phyloP scores from a whole-genome alignment of 2,329 filamentous ascomycete species.

The Aspergillus neoniger region DNA sequence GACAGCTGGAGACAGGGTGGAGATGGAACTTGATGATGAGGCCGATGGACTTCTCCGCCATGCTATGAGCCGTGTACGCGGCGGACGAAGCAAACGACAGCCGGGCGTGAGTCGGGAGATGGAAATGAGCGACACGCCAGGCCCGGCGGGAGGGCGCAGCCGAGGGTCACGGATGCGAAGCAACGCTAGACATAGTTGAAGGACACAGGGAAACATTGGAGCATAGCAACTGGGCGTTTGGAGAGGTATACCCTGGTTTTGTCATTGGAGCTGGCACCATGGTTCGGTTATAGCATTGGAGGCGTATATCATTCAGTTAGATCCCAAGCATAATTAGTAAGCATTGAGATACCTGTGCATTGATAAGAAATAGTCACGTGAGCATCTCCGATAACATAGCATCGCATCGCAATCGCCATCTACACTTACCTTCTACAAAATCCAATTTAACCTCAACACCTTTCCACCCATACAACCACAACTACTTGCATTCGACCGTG shows the following conservation, averaged over 20 bases:
- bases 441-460: neutral
- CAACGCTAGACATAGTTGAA: conserved; percentile 5
- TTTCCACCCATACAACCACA: neutral
- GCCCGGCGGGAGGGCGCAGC: conserved; percentile 19
- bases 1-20: conserved; percentile 37
- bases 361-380: neutral
- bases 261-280: conserved; percentile 1
- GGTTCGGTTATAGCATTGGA: neutral
- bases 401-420: conserved; percentile 4
- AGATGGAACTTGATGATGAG: conserved; percentile 47
- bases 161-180: conserved; percentile 22
- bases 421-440: neutral
- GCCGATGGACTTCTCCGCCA: conserved; percentile 45
- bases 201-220: neutral
- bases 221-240: conserved; percentile 10
- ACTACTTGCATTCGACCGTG: neutral
- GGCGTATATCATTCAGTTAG: neutral
- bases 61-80: conserved; percentile 38
- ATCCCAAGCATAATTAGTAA: neutral
- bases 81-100: conserved; percentile 22
- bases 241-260: conserved; percentile 8
- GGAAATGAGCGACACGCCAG: conserved; percentile 29
- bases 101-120: conserved; percentile 15
- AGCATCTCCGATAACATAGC: neutral
- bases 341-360: neutral